phyloP scores from a whole-genome alignment of 768 basidiomycete species.

The Chalciporus pseudorubinellus region DNA sequence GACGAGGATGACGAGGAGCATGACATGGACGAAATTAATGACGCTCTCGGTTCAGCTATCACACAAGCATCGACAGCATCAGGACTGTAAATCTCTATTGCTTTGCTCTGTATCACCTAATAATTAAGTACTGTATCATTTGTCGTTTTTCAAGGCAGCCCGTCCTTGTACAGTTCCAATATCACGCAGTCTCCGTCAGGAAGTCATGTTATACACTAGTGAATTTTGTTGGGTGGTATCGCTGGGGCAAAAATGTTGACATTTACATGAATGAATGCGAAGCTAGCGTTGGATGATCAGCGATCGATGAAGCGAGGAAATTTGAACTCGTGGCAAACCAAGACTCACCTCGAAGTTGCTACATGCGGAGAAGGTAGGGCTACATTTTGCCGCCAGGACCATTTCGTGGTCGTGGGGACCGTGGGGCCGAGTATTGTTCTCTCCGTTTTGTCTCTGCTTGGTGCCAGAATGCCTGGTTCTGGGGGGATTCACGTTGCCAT shows the following conservation, averaged over 20 bases:
- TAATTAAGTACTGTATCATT: constrained; percentile 25
- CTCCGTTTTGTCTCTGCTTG: constrained; percentile 49
- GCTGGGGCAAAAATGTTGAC: constrained; percentile 17
- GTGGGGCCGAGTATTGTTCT: constrained; percentile 43
- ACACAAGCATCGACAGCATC: constrained; percentile 1
- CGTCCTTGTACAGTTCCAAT: constrained; percentile 14
- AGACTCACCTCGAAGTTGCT: constrained; percentile 17
- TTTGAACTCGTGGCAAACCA: not conserved
- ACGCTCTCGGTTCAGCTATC: constrained; percentile 13
- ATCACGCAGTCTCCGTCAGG: constrained; percentile 7
- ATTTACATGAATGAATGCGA: constrained; percentile 35
- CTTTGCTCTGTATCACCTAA: constrained; percentile 20
- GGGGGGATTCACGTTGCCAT: constrained; percentile 61
- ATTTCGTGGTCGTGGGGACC: constrained; percentile 34
- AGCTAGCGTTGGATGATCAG: constrained; percentile 14
- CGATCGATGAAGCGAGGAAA: not conserved
- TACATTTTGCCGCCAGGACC: constrained; percentile 55
- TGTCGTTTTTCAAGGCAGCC: constrained; percentile 9
- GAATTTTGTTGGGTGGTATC: constrained; percentile 18
- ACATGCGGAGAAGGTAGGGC: constrained; percentile 18
- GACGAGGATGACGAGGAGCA: constrained; percentile 42
- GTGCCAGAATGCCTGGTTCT: constrained; percentile 60
- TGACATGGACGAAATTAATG: constrained; percentile 16
- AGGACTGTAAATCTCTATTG: constrained; percentile 25
- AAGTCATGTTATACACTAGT: constrained; percentile 25